Evolutionary conservation across 1,139 yeast species (phyloP), one percentile per base, ranked within the genome.

Genomic region (Zhuliangozyma blackwelliae): DNA sequence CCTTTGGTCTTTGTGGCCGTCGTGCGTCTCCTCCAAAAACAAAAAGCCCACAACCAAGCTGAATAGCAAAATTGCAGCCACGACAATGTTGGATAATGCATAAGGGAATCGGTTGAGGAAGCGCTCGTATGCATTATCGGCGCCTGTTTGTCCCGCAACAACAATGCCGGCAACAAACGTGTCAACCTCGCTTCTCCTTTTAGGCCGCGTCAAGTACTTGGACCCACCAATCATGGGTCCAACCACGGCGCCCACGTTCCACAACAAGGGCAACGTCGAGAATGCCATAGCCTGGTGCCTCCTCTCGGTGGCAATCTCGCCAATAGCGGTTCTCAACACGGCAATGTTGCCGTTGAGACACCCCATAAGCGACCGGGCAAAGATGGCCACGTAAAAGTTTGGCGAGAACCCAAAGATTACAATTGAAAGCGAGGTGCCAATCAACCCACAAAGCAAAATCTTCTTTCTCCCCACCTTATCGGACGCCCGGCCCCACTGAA

Each of bases 21-120:
- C 71, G 49, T 77, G 81, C 4, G 85, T 77, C 52, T 81, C 88
- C 50, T 80, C 83, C 28, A 81, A 55, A 47, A 79, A 79, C 33
- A 81, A 63, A 36, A 75, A 58, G 3, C 72, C 78, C 27, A 65
- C 45, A 2, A 64, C 20, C 12, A 67, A 45, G 21, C 79, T 70
- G 29, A 61, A 34, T 53, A 59, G 50, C 25, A 79, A 57, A 34
- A 74, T 58, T 2, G 48, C 6, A 5, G 78, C 69, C 13, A 79
- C 79, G 3, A 74, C 76, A 8, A 81, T 49, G 50, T 79, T 81
- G 5, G 84, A 79, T 44, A 79, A 57, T 1, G 82, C 78, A 49
- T 77, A 81, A 0, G 87, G 87, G 50, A 68, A 66, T 29, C 52
- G 55, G 16, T 61, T 52, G 25, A 74, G 61, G 40, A 76, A 54